Conservation (phyloP, 2,329 filamentous ascomycete genomes). For the Fusarium sp. region DNA sequence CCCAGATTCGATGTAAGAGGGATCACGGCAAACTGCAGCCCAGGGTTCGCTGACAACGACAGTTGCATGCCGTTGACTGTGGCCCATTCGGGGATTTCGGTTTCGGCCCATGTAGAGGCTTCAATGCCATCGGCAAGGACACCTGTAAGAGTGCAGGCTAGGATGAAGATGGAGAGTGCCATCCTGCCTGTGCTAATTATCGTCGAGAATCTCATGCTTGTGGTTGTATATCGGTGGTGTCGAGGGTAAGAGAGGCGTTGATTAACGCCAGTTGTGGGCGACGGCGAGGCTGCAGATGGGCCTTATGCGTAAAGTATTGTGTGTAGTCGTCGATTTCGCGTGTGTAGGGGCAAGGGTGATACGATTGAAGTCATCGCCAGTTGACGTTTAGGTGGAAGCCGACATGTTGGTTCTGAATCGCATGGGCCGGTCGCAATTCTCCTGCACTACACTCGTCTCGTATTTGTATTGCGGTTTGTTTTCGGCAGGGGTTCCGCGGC, state of each 20-base stretch:
- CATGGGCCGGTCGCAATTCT: background rate
- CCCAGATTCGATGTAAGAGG: slow-evolving; percentile 56
- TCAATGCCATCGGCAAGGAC: slow-evolving; percentile 46
- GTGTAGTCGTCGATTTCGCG: slow-evolving; percentile 25
- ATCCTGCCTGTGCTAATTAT: slow-evolving; percentile 13
- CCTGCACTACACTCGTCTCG: background rate
- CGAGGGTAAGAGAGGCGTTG: background rate
- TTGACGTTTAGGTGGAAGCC: slow-evolving; percentile 28
- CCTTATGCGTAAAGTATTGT: slow-evolving; percentile 14
- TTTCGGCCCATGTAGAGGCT: slow-evolving; percentile 47
- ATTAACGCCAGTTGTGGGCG: background rate
- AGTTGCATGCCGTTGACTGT: slow-evolving; percentile 54
- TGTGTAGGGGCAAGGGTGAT: slow-evolving; percentile 22
- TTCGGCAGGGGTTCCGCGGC: background rate
- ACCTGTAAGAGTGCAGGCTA: slow-evolving; percentile 44
- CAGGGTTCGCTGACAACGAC: slow-evolving; percentile 45
- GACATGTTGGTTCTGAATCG: slow-evolving; percentile 29
- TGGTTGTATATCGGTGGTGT: background rate
- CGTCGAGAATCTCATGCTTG: slow-evolving; percentile 22
- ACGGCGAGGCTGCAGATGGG: slow-evolving; percentile 3
- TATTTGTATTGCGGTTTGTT: background rate
- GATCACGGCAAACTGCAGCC: slow-evolving; percentile 53
- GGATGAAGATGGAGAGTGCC: slow-evolving; percentile 18
- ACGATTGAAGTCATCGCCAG: slow-evolving; percentile 23
- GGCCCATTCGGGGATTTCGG: slow-evolving; percentile 52